Base-by-base conservation (phyloP, 2,329 filamentous ascomycete genomes). In the Monosporascus ibericus region DNA sequence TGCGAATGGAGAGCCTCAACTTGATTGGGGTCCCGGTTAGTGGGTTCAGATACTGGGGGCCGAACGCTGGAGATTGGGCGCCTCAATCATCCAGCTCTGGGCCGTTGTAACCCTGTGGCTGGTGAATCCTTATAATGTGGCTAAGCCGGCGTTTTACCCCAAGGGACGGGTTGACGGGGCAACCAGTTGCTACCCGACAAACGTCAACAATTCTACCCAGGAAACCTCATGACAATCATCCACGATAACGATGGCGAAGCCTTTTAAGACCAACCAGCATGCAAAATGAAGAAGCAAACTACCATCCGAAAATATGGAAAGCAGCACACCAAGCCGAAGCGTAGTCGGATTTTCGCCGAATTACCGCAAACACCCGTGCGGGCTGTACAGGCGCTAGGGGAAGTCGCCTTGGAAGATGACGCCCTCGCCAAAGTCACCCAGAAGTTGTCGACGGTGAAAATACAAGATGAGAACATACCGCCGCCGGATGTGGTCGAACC, bases 271-370 rank as follows among this genome's bases (percentile, higher is more conserved):
- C 9, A 18, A 47, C 34, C 27, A 39, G 27, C 47, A 57, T 52
- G 44, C 49, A 48, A 70, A 25, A 82, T 81, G 79, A 67, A 75
- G 37, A 72, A 74, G 52, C 69, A 70, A 48, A 65, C 68, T 3
- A 63, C 71, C 18, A 60, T 70, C 9, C 74, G 76, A 3, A 77
- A 72, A 52, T 82, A 82, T 67, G 80, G 79, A 53, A 80, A 76
- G 54, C 69, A 70, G 44, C 69, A 70, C 30, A 78, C 71, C 53
- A 74, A 74, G 44, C 69, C 75, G 25, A 77, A 71, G 54, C 69
- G 73, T 18, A 72, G 78, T 42, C 70, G 75, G 22, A 65, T 79
- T 44, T 80, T 81, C 56, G 74, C 74, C 20, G 76, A 80, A 58
- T 64, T 82, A 8, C 77, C 78, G 0, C 73, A 74, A 52, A 80